phyloP scores from a whole-genome alignment of 1,284 basidiomycete genomes.

The Apiotrichum porosum region DNA sequence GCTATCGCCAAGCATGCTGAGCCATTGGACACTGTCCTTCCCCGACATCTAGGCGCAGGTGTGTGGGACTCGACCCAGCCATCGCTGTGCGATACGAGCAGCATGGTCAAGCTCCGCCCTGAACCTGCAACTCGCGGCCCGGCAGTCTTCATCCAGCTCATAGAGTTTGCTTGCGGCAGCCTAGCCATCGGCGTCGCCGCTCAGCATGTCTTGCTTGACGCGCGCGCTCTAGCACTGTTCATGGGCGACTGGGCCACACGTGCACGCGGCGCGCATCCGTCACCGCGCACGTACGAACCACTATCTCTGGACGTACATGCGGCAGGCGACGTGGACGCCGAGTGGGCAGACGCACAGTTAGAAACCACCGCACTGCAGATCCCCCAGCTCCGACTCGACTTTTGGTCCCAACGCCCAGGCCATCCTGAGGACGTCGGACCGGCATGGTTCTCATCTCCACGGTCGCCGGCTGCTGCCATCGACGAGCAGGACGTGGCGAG shows the following conservation, averaged over 20 bases:
- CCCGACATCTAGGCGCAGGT: conserved; percentile 3
- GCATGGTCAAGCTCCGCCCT: conserved; percentile 8
- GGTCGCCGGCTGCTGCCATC: conserved; percentile 23
- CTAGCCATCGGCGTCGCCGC: conserved; percentile 43
- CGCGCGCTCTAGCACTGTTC: conserved; percentile 47
- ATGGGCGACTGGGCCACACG: conserved; percentile 48
- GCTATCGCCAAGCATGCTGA: conserved; percentile 30
- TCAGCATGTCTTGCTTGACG: conserved; percentile 50
- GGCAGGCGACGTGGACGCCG: conserved; percentile 42
- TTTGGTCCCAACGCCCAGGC: conserved; percentile 4
- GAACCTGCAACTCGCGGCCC: conserved; percentile 5
- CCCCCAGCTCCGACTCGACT: conserved; percentile 48
- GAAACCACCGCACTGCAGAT: conserved; percentile 33
- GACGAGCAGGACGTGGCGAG: conserved; percentile 11
- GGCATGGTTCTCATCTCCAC: conserved; percentile 10
- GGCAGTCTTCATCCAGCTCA: conserved; percentile 48
- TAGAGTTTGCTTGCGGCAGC: conserved; percentile 32
- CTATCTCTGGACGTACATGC: conserved; percentile 43
- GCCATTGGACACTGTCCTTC: conserved; percentile 31
- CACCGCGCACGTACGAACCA: conserved; percentile 44
- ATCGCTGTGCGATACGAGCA: conserved; percentile 3
- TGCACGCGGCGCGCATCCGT: conserved; percentile 25
- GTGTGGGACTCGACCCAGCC: background rate
- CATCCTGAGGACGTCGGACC: conserved; percentile 13
- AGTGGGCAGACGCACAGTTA: conserved; percentile 19